Conservation (phyloP, 1,284 basidiomycete genomes). For the Malassezia vespertilionis region DNA sequence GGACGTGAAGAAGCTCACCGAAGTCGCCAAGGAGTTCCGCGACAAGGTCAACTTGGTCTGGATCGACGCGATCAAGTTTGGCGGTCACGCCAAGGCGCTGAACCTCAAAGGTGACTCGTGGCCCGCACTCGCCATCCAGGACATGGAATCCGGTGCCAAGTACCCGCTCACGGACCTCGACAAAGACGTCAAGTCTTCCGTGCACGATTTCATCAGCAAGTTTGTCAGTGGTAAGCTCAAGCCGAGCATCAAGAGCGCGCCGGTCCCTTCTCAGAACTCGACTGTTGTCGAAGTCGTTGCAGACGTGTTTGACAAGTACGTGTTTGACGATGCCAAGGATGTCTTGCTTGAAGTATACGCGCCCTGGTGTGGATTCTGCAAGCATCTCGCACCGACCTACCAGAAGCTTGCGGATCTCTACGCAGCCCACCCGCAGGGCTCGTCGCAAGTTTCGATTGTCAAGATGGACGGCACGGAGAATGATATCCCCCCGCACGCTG, state of each 20-base stretch:
- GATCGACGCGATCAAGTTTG: slow-evolving; percentile 88
- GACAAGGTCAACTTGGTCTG: slow-evolving; percentile 91
- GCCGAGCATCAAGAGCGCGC: slow-evolving; percentile 80
- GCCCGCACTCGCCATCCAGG: slow-evolving; percentile 89
- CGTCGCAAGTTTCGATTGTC: slow-evolving; percentile 66
- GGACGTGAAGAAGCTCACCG: slow-evolving; percentile 61
- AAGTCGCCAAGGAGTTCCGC: slow-evolving; percentile 69
- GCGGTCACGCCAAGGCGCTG: slow-evolving; percentile 86
- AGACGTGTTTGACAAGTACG: slow-evolving; percentile 71
- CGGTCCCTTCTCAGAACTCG: slow-evolving; percentile 71
- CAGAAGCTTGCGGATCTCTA: slow-evolving; percentile 81
- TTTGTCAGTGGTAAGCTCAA: slow-evolving; percentile 65
- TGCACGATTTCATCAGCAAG: slow-evolving; percentile 55
- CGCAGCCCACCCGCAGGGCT: slow-evolving; percentile 52
- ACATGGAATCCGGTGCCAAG: slow-evolving; percentile 72
- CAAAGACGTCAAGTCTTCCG: slow-evolving; percentile 54
- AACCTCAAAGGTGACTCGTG: slow-evolving; percentile 69
- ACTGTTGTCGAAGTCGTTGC: slow-evolving; percentile 79
- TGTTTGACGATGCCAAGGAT: slow-evolving; percentile 76
- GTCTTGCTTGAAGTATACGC: slow-evolving; percentile 92
- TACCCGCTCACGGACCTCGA: slow-evolving; percentile 67
- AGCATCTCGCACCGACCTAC: slow-evolving; percentile 89
- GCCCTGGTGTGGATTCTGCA: slow-evolving; percentile 77
- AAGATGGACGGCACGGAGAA: slow-evolving; percentile 97
- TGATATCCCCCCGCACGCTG: slow-evolving; percentile 74